Conservation (phyloP, 129 eudicot species). For the Artemisia tridentata region DNA sequence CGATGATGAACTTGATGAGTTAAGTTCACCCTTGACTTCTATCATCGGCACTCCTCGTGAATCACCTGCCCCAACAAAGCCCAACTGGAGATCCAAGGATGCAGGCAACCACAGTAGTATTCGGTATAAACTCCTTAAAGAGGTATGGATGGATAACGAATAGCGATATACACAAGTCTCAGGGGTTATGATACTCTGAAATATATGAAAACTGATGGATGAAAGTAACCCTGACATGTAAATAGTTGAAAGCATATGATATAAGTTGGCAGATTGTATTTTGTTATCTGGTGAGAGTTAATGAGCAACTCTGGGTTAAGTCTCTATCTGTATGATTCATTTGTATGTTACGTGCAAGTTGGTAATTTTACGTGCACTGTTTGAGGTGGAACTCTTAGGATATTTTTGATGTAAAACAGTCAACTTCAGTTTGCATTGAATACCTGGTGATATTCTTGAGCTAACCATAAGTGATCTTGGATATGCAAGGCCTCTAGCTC, state of each 20-base stretch:
- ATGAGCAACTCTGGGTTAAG: neutral
- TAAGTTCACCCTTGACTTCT: slow-evolving; percentile 63
- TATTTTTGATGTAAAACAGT: slow-evolving; percentile 1
- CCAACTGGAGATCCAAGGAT: slow-evolving; percentile 35
- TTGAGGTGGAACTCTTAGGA: neutral
- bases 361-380: slow-evolving; percentile 13
- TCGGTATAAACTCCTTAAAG: slow-evolving; percentile 77
- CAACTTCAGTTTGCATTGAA: neutral
- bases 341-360: slow-evolving; percentile 12
- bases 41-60: slow-evolving; percentile 32
- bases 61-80: slow-evolving; percentile 31
- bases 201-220: slow-evolving; percentile 7
- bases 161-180: slow-evolving; percentile 18
- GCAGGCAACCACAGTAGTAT: slow-evolving; percentile 27
- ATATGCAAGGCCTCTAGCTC: neutral
- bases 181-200: neutral
- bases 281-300: slow-evolving; percentile 21
- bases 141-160: slow-evolving; percentile 63
- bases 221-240: slow-evolving; percentile 19
- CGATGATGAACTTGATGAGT: slow-evolving; percentile 83
- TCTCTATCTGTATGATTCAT: neutral
- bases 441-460: slow-evolving; percentile 8
- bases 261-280: slow-evolving; percentile 20
- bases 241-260: slow-evolving; percentile 23
- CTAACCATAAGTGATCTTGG: neutral